Base-by-base conservation (phyloP, 1,284 basidiomycete genomes). In the Moesziomyces globuligerus region DNA sequence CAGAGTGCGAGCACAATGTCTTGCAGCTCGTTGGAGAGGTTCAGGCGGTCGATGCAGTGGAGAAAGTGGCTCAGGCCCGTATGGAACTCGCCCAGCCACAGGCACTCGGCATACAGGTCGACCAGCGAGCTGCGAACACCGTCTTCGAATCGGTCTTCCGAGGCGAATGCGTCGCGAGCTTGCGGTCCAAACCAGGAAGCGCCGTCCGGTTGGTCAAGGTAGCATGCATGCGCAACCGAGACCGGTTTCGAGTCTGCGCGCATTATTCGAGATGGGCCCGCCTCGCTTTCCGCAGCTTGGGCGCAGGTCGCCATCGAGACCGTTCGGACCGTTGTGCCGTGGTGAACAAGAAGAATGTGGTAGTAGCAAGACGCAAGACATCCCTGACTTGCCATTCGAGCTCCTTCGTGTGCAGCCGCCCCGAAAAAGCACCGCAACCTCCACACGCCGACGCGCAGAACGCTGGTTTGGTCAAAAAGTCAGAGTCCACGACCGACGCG, bases 51-150 rank as follows among this genome's bases (percentile, higher is more conserved):
- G 45, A 70, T 46, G 49, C 59, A 64, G 15, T 32, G 13, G n/a
- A 72, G 44, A 38, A 72, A 72, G 44, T 55, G 45, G 20, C 39
- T 29, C 3, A 72, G 55, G n/a, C 64, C 45, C 3, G 62, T 72
- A 42, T 72, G 69, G 23, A 48, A 43, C 36, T 72, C 69, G 17
- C 69, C 69, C 7, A 72, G 64, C 69, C 69, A 72, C 4, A 72
- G 43, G 0, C 55, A 38, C 28, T 72, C 69, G 8, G 42, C 55
- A 28, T 72, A 72, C 17, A 48, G 34, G 32, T 46, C 41, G 7
- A 21, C n/a, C 1, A 69, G 42, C 8, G 47, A 28, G n/a, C 37
- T 29, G 9, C 36, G 26, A 3, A 40, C 32, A 10, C 13, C 20
- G 13, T 9, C 32, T n/a, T 25, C 44, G 15, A 8, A 17, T 34